Evolutionary conservation across 2,329 filamentous ascomycete genomes (phyloP).

Genomic region (Cladosporium sp.): DNA sequence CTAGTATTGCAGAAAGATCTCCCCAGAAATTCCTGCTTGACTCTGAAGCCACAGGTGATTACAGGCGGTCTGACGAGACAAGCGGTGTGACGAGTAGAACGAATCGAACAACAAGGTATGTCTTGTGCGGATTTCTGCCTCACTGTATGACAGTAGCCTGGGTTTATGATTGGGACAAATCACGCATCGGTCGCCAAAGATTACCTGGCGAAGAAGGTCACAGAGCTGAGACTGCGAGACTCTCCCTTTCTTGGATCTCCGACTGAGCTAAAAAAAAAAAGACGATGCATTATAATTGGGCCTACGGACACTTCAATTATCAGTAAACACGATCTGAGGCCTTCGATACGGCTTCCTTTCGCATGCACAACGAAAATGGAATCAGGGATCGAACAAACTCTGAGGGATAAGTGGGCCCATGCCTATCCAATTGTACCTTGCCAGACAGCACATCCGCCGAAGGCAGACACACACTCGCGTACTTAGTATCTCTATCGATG

Average conservation of each 20-base stretch:
- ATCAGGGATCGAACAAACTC: neutral
- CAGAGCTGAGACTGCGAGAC: neutral
- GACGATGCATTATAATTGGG: neutral
- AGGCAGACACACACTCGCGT: neutral
- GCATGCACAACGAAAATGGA: neutral
- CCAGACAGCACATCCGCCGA: neutral
- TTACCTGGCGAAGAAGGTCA: neutral
- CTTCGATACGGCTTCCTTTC: neutral
- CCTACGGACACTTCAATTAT: neutral
- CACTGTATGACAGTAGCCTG: too few relatives aligned
- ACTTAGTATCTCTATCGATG: neutral
- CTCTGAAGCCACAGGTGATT: neutral
- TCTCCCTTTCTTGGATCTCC: neutral
- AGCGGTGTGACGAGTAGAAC: neutral
- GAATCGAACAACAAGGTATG: neutral
- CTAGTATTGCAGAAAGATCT: neutral
- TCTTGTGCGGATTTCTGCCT: neutral
- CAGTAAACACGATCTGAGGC: neutral
- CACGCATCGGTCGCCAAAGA: neutral
- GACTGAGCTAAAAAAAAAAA: neutral
- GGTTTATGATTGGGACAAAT: too few relatives aligned
- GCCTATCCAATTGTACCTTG: neutral
- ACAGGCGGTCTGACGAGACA: neutral
- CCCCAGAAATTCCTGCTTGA: neutral
- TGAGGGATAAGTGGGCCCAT: neutral